phyloP scores from a whole-genome alignment of 352 stramenopile genomes.

The Globisporangium emineosum region DNA sequence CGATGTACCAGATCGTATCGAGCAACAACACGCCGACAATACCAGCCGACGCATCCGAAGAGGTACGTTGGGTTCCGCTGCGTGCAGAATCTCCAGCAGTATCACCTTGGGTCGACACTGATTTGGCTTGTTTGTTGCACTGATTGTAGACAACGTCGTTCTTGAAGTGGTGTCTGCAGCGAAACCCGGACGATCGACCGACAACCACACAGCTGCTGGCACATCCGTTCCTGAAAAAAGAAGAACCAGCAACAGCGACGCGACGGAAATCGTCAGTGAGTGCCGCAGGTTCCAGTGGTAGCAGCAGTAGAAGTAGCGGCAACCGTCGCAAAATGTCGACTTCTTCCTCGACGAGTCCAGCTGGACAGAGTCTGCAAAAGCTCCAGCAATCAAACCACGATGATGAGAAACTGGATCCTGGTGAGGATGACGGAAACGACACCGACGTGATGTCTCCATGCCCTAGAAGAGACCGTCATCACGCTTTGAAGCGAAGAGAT shows the following conservation, averaged over 20 bases:
- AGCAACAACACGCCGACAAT: constrained; percentile 66
- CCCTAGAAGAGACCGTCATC: background rate
- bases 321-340: constrained; percentile 3
- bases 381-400: constrained; percentile 6
- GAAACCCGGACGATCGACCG: constrained; percentile 70
- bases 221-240: constrained; percentile 85
- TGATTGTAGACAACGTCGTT: constrained; percentile 57
- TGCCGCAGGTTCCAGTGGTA: constrained; percentile 2
- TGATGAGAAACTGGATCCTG: background rate
- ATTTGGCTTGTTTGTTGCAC: background rate
- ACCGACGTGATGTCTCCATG: background rate
- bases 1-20: constrained; percentile 89
- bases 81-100: background rate
- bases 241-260: background rate
- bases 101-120: background rate
- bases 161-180: constrained; percentile 58
- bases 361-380: constrained; percentile 1
- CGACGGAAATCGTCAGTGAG: background rate
- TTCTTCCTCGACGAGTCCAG: constrained; percentile 1
- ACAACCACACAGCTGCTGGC: constrained; percentile 86
- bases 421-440: background rate
- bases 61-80: constrained; percentile 27
- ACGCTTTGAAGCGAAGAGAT: constrained; percentile 5
- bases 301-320: constrained; percentile 18
- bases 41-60: constrained; percentile 44